phyloP scores from a whole-genome alignment of 208 protist species.

The Novymonas esmeraldas region DNA sequence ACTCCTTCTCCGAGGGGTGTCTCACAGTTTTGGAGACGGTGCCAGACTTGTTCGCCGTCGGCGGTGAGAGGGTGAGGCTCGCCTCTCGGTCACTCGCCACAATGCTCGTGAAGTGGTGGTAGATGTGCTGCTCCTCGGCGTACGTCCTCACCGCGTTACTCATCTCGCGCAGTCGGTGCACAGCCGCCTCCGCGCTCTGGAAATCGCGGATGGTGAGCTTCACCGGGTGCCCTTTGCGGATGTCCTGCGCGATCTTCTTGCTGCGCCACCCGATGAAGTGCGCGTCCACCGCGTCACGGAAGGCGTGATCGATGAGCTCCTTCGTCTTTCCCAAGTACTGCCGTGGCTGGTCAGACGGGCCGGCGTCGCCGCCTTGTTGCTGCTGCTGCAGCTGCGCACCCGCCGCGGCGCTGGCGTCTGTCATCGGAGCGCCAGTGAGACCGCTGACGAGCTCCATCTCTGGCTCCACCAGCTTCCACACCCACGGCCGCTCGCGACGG shows the following conservation, averaged over 20 bases:
- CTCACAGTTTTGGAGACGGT: constrained; percentile 52
- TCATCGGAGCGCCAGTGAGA: constrained; percentile 14
- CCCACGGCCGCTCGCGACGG: constrained; percentile 62
- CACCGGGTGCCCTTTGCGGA: constrained; percentile 75
- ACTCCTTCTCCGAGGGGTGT: constrained; percentile 87
- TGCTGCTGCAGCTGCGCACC: constrained; percentile 2
- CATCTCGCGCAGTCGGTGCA: constrained; percentile 87
- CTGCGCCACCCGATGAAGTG: constrained; percentile 91
- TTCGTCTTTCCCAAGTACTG: constrained; percentile 33
- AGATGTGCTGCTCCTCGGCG: constrained; percentile 59
- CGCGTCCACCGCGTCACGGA: constrained; percentile 86
- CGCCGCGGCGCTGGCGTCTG: not conserved
- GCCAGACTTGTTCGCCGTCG: constrained; percentile 50
- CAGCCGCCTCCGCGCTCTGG: constrained; percentile 64
- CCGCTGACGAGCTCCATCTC: constrained; percentile 59
- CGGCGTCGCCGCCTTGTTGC: constrained; percentile 3
- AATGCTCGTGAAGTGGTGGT: constrained; percentile 85
- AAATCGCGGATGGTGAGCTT: constrained; percentile 87
- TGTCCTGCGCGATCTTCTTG: constrained; percentile 85
- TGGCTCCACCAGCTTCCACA: constrained; percentile 57
- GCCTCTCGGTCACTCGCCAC: constrained; percentile 77
- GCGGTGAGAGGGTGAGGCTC: constrained; percentile 70
- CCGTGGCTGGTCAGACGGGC: not conserved
- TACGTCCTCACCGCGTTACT: constrained; percentile 69
- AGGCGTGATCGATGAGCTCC: constrained; percentile 70